Base-by-base conservation (phyloP, 176 grass and related monocot species). In the Hordeum vulgare region DNA sequence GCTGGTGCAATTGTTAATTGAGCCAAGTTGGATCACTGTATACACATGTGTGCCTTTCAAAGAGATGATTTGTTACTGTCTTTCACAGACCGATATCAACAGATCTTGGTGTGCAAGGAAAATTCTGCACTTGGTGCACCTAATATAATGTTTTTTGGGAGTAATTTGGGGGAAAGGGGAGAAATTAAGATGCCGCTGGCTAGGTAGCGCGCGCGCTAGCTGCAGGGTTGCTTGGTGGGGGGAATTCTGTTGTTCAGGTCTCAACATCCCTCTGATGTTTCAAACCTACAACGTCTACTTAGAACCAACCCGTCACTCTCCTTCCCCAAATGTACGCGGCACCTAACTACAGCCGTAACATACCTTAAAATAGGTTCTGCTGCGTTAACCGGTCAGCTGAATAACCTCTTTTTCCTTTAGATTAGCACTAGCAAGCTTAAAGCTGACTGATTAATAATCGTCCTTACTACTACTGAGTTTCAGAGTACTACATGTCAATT, bases 261-360 rank as follows among this genome's bases (percentile, higher is more conserved):
- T 94, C 91, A 90, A 91, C 94, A 94, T 97, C 94, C 66, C 77
- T 77, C 57, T 74, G 81, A 94, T 88, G 94, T 94, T 97, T 97
- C 94, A 82, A 91, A 91, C 94, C 94, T 91, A 91, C 84, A 94
- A 91, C 91, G 84, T 97, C 94, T 97, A 97, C 94, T 93, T 91
- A 91, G 84, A 96, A 97, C 94, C 89, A 97, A 97, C 91, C 94
- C 80, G 66, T 93, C 88, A 47, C 83, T 87, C 77, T 87, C 86
- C 74, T 42, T 71, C 65, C 35, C 58, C 82, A 57, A 27, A 65
- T 86, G 75, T 68, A 83, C 83, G 78, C 65, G 18, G 73, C 82
- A 84, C 87, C 87, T 87, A 86, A 83, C 83, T 77, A 75, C 83
- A 77, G 79, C 84, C 75, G 73, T 84, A 78, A 75, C 86, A 89